Evolutionary conservation across 192 early-diverging fungal species (phyloP).

Genomic region (Coemansia sp.): DNA sequence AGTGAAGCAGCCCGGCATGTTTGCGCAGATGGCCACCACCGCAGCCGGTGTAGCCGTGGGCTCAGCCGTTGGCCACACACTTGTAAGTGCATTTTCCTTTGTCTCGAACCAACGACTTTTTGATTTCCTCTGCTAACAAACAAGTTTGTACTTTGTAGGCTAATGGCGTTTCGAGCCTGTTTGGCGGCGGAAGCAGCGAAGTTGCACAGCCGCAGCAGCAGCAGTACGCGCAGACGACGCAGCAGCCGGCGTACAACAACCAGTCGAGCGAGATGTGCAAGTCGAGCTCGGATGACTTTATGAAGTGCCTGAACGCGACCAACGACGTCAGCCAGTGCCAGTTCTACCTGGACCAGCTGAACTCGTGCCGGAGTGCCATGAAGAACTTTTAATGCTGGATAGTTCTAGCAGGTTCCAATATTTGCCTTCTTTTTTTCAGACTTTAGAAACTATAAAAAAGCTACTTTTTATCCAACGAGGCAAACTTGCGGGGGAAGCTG

Average conservation of each 20-base stretch:
- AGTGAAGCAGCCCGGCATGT: slow-evolving; percentile 71
- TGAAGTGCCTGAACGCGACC: slow-evolving; percentile 81
- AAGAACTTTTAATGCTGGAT: background rate
- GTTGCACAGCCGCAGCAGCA: slow-evolving; percentile 38
- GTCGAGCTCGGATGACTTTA: slow-evolving; percentile 80
- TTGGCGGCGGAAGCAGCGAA: slow-evolving; percentile 51
- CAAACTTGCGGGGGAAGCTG: slow-evolving; percentile 48
- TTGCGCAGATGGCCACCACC: slow-evolving; percentile 84
- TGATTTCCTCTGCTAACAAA: too few relatives aligned
- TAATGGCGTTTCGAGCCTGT: slow-evolving; percentile 43
- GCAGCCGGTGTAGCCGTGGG: slow-evolving; percentile 95
- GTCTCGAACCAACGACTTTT: too few relatives aligned
- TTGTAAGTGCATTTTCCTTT: slow-evolving; percentile 26
- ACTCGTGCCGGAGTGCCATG: slow-evolving; percentile 70
- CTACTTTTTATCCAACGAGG: slow-evolving; percentile 28
- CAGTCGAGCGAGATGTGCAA: slow-evolving; percentile 56
- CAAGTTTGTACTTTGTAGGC: slow-evolving; percentile 14
- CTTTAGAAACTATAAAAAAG: background rate
- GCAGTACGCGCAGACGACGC: slow-evolving; percentile 39
- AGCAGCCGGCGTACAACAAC: slow-evolving; percentile 12
- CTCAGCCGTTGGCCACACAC: slow-evolving; percentile 70
- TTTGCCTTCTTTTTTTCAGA: slow-evolving; percentile 1
- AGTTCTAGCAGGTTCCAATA: background rate
- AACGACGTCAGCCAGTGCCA: slow-evolving; percentile 84
- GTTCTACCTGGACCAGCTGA: slow-evolving; percentile 89